Evolutionary conservation across 371 early-diverging fungal genomes (phyloP).

Genomic region (Nematocida minor): DNA sequence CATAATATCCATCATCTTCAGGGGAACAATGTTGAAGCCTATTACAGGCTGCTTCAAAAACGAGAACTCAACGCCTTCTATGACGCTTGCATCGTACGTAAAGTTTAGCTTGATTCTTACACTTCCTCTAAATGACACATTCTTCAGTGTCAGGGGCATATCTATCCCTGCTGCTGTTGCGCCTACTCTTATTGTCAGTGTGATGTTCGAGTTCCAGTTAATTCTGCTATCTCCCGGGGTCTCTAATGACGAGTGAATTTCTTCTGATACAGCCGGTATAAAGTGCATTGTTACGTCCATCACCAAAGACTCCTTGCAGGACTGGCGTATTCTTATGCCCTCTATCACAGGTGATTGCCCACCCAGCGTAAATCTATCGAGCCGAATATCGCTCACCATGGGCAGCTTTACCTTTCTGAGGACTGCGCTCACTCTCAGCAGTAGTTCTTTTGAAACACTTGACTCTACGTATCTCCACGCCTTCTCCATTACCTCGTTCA

Average conservation of each 20-base stretch:
- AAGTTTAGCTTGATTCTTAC: constrained; percentile 71
- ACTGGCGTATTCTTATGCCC: constrained; percentile 66
- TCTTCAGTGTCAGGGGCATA: constrained; percentile 79
- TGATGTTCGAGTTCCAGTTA: constrained; percentile 86
- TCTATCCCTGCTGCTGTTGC: constrained; percentile 75
- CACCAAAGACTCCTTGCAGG: constrained; percentile 37
- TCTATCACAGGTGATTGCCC: constrained; percentile 83
- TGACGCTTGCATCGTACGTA: constrained; percentile 69
- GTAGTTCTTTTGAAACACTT: constrained; percentile 71
- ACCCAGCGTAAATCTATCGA: constrained; percentile 87
- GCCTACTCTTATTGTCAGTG: constrained; percentile 77
- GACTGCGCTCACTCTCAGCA: constrained; percentile 67
- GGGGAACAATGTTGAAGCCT: constrained; percentile 82
- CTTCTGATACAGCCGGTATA: constrained; percentile 63
- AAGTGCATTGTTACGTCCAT: constrained; percentile 36
- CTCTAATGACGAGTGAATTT: constrained; percentile 26
- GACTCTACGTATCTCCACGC: constrained; percentile 93
- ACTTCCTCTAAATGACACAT: constrained; percentile 77
- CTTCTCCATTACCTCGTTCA: constrained; percentile 76
- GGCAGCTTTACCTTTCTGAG: constrained; percentile 67
- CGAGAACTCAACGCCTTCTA: constrained; percentile 74
- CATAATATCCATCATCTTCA: constrained; percentile 73
- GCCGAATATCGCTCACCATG: constrained; percentile 76
- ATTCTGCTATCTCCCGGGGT: constrained; percentile 42
- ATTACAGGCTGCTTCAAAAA: constrained; percentile 79